Base-by-base conservation (phyloP, 495 filamentous ascomycete genomes). In the Xylaria curta region DNA sequence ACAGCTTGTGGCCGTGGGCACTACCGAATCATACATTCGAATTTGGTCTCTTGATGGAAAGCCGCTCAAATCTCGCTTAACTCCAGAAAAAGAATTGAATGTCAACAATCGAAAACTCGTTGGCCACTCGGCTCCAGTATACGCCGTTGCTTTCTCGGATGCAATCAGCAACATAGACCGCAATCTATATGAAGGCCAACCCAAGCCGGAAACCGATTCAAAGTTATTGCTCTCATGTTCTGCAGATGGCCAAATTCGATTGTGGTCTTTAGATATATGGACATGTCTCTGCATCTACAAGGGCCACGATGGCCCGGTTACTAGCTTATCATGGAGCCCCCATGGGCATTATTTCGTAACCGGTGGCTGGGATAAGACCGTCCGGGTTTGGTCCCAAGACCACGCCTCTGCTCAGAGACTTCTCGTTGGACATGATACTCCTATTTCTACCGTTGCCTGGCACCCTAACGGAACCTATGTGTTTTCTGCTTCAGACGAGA, bases 321-420 rank as follows among this genome's bases (percentile, higher is more conserved):
- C 93, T 89, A 92, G 95, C 71, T 84, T 97, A 5, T 87, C 88
- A 21, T 99, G 94, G 91, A 91, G 92, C n/a, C 97, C 97, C 0
- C 94, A 92, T 69, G 96, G 97, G 4, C 94, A 97, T 78, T 99
- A 98, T 82, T 99, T 99, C 78, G 88, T 90, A n/a, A 92, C 92
- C 21, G 92, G 89, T 5, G 92, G 92, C 7, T 90, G 91, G 78
- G 96, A 99, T 78, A 93, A 93, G 78, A 97, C 94, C 3, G 94
- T 94, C 10, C 90, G 96, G 19, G 84, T 98, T 15, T 99, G 94
- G 92, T 88, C 88, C 31, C 95, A 94, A 56, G 94, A 98, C 78
- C 92, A 97, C 53, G 93, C 97, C 70, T 93, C 93, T 42, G 91
- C 92, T n/a, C 89, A 93, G 53, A 91, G 95, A 33, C 90, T 98